phyloP scores from a whole-genome alignment of 73 alveolate species.

The Blepharisma japonicum region DNA sequence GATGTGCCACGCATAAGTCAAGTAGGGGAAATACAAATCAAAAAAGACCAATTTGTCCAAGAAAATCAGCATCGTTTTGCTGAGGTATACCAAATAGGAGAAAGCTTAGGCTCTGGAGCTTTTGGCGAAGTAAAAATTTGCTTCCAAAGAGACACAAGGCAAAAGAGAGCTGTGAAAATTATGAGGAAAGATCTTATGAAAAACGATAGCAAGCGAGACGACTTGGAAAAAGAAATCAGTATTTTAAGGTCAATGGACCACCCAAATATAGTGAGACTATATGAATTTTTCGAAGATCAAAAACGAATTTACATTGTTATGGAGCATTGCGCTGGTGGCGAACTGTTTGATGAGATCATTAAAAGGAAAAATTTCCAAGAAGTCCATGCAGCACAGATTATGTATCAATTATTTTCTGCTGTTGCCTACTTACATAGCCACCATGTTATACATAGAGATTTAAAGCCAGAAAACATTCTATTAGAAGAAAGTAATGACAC shows the following conservation, averaged over 20 bases:
- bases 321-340: conserved; percentile 1
- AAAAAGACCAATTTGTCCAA: neutral
- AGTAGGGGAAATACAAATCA: too few species aligned
- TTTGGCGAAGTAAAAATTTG: neutral
- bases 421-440: conserved; percentile 33
- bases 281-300: conserved; percentile 18
- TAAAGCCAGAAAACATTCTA: conserved; percentile 45
- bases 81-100: conserved; percentile 5
- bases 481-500: conserved; percentile 24
- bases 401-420: conserved; percentile 31
- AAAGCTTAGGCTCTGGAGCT: neutral
- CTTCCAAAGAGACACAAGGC: neutral
- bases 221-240: neutral
- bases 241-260: neutral
- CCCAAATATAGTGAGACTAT: conserved; percentile 5
- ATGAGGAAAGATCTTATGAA: conserved; percentile 16
- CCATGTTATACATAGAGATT: conserved; percentile 41
- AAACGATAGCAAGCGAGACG: neutral
- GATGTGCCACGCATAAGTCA: too few species aligned
- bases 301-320: conserved; percentile 20
- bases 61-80: conserved; percentile 11
- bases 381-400: neutral
- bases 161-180: conserved; percentile 18
- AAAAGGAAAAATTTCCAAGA: neutral
- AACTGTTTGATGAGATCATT: conserved; percentile 6